phyloP scores from a whole-genome alignment of 257 asterid species.

The Solanum pimpinellifolium region DNA sequence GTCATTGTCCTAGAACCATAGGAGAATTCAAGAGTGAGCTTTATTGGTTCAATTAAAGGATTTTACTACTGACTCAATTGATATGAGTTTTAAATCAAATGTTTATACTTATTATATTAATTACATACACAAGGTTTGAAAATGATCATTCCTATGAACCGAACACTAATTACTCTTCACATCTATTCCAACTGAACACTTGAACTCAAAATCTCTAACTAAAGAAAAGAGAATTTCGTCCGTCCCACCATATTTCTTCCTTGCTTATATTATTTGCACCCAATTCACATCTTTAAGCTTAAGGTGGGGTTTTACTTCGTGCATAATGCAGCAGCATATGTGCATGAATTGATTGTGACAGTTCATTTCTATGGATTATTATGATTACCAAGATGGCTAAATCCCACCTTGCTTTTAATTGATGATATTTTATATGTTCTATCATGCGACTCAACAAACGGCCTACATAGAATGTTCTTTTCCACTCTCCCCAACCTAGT shows the following conservation, averaged over 20 bases:
- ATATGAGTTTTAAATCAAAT: neutral
- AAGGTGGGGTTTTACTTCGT: constrained; percentile 7
- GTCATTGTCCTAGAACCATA: neutral
- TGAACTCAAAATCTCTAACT: neutral
- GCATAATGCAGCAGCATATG: constrained; percentile 12
- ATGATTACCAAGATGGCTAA: constrained; percentile 5
- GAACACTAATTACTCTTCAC: neutral
- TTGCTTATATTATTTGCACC: neutral
- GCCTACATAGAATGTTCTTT: constrained; percentile 20
- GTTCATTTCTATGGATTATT: constrained; percentile 5
- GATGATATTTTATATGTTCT: neutral
- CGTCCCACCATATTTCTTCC: neutral
- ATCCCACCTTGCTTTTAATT: neutral
- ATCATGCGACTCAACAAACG: constrained; percentile 7
- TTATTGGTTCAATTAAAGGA: neutral
- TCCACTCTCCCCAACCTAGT: neutral
- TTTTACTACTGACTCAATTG: neutral
- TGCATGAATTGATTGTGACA: constrained; percentile 22
- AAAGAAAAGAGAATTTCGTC: neutral
- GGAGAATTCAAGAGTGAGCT: neutral
- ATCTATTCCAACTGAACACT: neutral
- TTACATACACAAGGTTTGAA: neutral
- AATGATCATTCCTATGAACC: neutral
- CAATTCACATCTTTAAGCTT: neutral
- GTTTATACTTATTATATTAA: neutral